Evolutionary conservation across 257 asterid genomes (phyloP).

Genomic region (Solanum stenotomum): DNA sequence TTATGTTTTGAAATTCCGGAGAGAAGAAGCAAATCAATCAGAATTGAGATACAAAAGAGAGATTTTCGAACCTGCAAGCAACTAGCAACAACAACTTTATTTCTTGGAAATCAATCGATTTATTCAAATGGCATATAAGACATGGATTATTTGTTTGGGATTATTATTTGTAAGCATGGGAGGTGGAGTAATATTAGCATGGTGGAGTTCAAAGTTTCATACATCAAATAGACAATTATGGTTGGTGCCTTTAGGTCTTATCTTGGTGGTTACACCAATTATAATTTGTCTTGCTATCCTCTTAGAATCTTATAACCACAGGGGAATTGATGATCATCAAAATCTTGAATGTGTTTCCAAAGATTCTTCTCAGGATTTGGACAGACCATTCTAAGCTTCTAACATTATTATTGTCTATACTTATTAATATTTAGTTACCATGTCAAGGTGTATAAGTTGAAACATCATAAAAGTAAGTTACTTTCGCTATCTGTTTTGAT

Average conservation of each 20-base stretch:
- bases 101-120: background rate
- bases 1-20: background rate
- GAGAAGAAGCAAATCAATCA: background rate
- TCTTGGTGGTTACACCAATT: background rate
- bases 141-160: background rate
- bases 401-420: background rate
- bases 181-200: background rate
- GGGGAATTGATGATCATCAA: background rate
- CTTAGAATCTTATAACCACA: background rate
- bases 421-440: background rate
- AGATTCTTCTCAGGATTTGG: background rate
- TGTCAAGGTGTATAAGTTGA: background rate
- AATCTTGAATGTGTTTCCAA: background rate
- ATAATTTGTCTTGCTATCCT: background rate
- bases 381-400: background rate
- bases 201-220: background rate
- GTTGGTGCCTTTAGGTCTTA: background rate
- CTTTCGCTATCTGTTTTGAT: background rate
- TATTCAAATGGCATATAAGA: background rate
- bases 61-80: background rate
- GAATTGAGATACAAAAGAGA: background rate
- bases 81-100: background rate
- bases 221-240: background rate
- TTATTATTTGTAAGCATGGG: background rate
- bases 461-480: background rate